phyloP scores from a whole-genome alignment of 192 early-diverging fungal genomes.

The Dispira parvispora region DNA sequence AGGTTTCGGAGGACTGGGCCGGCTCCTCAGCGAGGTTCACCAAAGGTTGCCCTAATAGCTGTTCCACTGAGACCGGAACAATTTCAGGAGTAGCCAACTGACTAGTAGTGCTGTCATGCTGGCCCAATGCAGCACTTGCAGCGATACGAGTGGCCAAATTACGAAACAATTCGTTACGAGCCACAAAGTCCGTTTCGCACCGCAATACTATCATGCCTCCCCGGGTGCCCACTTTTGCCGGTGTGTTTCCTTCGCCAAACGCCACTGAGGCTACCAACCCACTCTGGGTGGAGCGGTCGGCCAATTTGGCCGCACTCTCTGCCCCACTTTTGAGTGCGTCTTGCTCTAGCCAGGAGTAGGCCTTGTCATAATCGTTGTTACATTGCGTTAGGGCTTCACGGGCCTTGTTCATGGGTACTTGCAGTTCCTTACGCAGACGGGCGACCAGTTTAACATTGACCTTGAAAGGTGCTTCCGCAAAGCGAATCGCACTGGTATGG shows the following conservation, averaged over 20 bases:
- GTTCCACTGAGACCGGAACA: too few relatives aligned
- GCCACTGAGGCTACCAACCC: constrained; percentile 56
- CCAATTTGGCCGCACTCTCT: constrained; percentile 72
- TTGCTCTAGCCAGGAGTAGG: constrained; percentile 63
- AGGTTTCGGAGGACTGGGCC: constrained; percentile 10
- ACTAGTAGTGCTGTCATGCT: background rate
- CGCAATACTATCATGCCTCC: constrained; percentile 53
- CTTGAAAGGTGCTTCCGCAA: constrained; percentile 17
- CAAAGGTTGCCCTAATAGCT: background rate
- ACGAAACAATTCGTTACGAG: constrained; percentile 61
- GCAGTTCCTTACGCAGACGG: constrained; percentile 58
- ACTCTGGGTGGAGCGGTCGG: constrained; percentile 53
- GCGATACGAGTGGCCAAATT: constrained; percentile 45
- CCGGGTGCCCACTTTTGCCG: constrained; percentile 17
- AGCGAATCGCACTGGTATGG: too few relatives aligned
- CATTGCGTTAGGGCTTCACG: constrained; percentile 63
- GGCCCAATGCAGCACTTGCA: constrained; percentile 26
- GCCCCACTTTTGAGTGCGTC: constrained; percentile 50
- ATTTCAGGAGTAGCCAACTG: background rate
- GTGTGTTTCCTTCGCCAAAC: constrained; percentile 25
- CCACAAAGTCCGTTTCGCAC: constrained; percentile 96
- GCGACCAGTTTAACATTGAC: constrained; percentile 45
- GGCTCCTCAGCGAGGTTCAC: background rate
- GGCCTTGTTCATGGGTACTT: constrained; percentile 66
- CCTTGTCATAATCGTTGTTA: constrained; percentile 54